Conservation (phyloP, 495 filamentous ascomycete genomes). For the Penicillium silybi region DNA sequence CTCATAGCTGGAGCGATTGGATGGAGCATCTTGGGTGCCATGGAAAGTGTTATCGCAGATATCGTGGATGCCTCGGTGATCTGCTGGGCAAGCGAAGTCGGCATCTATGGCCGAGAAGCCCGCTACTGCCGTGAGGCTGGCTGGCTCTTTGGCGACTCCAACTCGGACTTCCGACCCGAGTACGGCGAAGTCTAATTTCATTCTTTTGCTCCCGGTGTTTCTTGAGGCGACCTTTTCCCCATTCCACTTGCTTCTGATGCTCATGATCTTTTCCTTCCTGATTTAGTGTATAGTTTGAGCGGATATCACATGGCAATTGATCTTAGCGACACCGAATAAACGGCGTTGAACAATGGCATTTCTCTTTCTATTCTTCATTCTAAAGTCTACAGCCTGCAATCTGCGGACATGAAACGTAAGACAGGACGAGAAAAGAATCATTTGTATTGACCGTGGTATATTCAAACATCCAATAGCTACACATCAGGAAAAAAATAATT, state of each 20-base stretch:
- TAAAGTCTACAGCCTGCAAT: background rate
- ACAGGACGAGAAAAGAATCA: background rate
- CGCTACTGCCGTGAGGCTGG: conserved; percentile 84
- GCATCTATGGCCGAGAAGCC: conserved; percentile 62
- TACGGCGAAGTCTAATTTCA: conserved; percentile 16
- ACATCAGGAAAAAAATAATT: conserved; percentile 18
- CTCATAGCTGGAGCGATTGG: conserved; percentile 88
- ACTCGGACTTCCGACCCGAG: conserved; percentile 10
- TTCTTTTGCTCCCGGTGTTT: conserved; percentile 1
- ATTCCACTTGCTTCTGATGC: background rate
- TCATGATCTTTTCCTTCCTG: background rate
- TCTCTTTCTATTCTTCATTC: background rate
- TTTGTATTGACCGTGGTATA: conserved; percentile 18
- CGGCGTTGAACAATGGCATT: background rate
- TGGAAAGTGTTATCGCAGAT: conserved; percentile 87
- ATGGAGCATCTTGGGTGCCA: conserved; percentile 91
- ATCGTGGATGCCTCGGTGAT: conserved; percentile 90
- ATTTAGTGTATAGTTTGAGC: conserved; percentile 5
- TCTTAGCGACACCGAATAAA: background rate
- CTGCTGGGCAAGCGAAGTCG: conserved; percentile 88
- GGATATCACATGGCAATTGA: background rate
- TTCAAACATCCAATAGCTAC: conserved; percentile 16
- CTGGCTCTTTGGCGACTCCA: conserved; percentile 65
- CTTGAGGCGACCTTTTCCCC: conserved; percentile 3
- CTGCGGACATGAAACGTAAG: background rate